These are phyloP conservation scores for Penicillium lividum DNA, from an alignment of 495 filamentous ascomycete genomes.

Conservation along the genomic window DNA sequence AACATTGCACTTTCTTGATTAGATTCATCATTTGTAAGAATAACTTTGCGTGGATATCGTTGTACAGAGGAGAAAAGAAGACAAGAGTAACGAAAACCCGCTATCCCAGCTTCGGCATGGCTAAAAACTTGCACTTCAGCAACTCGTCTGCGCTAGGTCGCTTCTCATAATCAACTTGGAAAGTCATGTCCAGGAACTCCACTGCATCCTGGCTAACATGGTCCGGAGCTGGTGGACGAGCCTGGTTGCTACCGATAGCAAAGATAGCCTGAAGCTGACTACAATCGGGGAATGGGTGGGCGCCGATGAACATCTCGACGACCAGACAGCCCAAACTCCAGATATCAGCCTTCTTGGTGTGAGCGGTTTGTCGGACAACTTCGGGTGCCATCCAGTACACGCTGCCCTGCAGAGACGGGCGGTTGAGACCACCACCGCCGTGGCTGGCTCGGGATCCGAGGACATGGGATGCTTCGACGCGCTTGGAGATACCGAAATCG, in stretches of 20 bases:
- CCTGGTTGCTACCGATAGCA: constrained; percentile 88
- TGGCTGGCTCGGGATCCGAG: constrained; percentile 56
- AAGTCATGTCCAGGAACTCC: constrained; percentile 83
- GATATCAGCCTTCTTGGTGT: constrained; percentile 99
- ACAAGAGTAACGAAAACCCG: not conserved
- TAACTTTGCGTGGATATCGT: constrained; percentile 19
- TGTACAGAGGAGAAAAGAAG: constrained; percentile 15
- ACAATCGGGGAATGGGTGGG: constrained; percentile 95
- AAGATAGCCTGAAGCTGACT: constrained; percentile 98
- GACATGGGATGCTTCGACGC: constrained; percentile 76
- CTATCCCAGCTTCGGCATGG: constrained; percentile 45
- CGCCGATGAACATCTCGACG: constrained; percentile 98
- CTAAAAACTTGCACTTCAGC: constrained; percentile 75
- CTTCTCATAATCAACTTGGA: constrained; percentile 91
- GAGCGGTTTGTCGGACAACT: constrained; percentile 94
- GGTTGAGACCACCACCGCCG: constrained; percentile 59
- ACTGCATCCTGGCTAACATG: constrained; percentile 83
- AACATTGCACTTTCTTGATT: not conserved
- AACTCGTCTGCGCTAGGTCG: constrained; percentile 90
- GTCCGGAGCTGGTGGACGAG: constrained; percentile 85
- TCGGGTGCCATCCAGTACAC: constrained; percentile 99
- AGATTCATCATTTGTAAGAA: constrained; percentile 1
- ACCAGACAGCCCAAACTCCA: constrained; percentile 97
- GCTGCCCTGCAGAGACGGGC: constrained; percentile 92
- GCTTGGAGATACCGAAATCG: constrained; percentile 99